These are phyloP conservation scores for Scopulariopsis brevicaulis DNA, from an alignment of 2,329 filamentous ascomycete species.

Conservation along the genomic window DNA sequence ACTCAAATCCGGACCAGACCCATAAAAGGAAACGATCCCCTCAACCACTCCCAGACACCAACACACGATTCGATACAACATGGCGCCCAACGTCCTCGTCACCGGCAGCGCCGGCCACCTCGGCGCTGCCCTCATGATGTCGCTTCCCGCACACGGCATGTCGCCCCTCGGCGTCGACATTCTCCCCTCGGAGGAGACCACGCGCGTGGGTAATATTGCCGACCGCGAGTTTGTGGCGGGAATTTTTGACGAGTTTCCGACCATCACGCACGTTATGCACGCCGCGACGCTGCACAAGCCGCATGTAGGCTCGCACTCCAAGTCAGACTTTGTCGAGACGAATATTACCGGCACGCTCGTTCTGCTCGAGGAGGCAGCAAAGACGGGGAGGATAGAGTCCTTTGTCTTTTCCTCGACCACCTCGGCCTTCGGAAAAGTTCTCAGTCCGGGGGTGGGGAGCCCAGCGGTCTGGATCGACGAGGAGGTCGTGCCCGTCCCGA, in stretches of 20 bases:
- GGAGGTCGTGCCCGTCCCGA: constrained; percentile 24
- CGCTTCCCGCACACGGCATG: constrained; percentile 24
- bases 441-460: constrained; percentile 20
- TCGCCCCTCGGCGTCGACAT: constrained; percentile 31
- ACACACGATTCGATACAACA: not conserved
- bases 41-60: not conserved
- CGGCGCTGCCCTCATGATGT: constrained; percentile 31
- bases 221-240: constrained; percentile 20
- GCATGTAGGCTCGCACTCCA: constrained; percentile 31
- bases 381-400: constrained; percentile 17
- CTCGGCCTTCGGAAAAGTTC: constrained; percentile 28
- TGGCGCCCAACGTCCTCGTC: constrained; percentile 23
- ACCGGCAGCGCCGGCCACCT: constrained; percentile 35
- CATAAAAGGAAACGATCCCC: not conserved
- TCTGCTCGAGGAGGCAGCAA: constrained; percentile 26
- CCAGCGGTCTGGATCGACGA: constrained; percentile 34
- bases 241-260: constrained; percentile 16
- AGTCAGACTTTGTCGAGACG: constrained; percentile 28
- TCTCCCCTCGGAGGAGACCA: constrained; percentile 20
- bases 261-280: constrained; percentile 29
- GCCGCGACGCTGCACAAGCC: constrained; percentile 35
- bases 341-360: constrained; percentile 30
- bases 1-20: too few relatives aligned
- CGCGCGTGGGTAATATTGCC: constrained; percentile 24
- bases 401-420: constrained; percentile 35